Base-by-base conservation (phyloP, 2,329 filamentous ascomycete species). In the Arthroderma sp. region DNA sequence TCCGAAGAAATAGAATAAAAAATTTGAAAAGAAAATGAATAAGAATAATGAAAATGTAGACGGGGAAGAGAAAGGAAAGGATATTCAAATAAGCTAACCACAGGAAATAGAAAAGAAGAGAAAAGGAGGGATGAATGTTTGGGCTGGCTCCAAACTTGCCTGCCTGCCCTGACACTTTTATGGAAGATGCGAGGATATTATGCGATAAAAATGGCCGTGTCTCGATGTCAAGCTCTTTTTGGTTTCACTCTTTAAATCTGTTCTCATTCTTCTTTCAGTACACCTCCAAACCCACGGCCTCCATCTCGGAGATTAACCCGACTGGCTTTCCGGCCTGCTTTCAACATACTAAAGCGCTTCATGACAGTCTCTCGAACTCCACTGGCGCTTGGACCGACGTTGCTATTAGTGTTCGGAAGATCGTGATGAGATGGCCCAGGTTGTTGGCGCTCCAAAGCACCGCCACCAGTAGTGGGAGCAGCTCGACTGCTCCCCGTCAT, bases 271-370 rank as follows among this genome's bases (percentile, higher is more conserved):
- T 66, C 64, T 33, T 50, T 58, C 33, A 66, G 46, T 11, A 53
- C 48, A 37, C 55, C 53, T 10, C 56, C 56, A 10, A 42, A 9
- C 10, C 38, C 31, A 7, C 36, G 30, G n/a, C 34, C 40, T 4
- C 39, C 44, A 7, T 60, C 56, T 48, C 58, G 55, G 32, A 65
- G 69, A 58, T 68, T 73, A 47, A 56, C 66, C 60, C 77, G 80
- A 57, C 74, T 78, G 38, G 68, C 68, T 66, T 83, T 86, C 60
- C 79, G 81, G 29, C 82, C 80, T 42, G 87, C 71, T 60, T 82
- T 84, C 56, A 93, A 69, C 55, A 87, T 69, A 60, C 84, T 91
- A 52, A 93, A 70, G 56, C 86, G 69, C 67, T 86, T 89, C 65
- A 81, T 78, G 52, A 93, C 75, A 47, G 79, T 82, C 32, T 75